Evolutionary conservation across 2,329 filamentous ascomycete species (phyloP).

Genomic region (Fusarium siculi): DNA sequence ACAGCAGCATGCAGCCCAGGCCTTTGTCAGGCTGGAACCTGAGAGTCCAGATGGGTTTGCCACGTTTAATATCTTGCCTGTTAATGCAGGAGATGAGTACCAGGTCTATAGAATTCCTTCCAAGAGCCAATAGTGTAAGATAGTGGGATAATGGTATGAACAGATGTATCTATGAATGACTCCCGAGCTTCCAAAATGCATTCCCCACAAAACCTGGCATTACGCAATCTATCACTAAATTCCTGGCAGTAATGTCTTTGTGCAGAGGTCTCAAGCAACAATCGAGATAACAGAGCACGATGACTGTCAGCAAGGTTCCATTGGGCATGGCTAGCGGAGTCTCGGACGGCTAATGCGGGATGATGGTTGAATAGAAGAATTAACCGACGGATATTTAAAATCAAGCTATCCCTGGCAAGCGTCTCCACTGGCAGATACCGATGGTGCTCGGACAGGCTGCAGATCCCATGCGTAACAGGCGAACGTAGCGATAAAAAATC

Average conservation of each 20-base stretch:
- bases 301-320: too few species aligned
- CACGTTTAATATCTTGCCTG: conserved; percentile 46
- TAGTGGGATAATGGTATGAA: too few species aligned
- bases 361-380: too few species aligned
- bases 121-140: neutral
- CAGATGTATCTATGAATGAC: neutral
- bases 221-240: too few species aligned
- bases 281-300: rapidly evolving
- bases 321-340: neutral
- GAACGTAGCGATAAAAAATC: neutral
- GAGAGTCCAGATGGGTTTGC: conserved; percentile 48
- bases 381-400: neutral
- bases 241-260: rapidly evolving
- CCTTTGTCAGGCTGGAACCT: conserved; percentile 46
- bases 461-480: neutral
- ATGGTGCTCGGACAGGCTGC: neutral
- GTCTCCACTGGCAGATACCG: neutral
- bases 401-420: neutral
- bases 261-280: rapidly evolving
- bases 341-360: neutral
- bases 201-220: too few species aligned
- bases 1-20: conserved; percentile 47
- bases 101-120: conserved; percentile 42
- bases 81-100: conserved; percentile 45
- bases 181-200: too few species aligned